These are phyloP conservation scores for Plantago major DNA, from an alignment of 257 asterid genomes.

Conservation along the genomic window DNA sequence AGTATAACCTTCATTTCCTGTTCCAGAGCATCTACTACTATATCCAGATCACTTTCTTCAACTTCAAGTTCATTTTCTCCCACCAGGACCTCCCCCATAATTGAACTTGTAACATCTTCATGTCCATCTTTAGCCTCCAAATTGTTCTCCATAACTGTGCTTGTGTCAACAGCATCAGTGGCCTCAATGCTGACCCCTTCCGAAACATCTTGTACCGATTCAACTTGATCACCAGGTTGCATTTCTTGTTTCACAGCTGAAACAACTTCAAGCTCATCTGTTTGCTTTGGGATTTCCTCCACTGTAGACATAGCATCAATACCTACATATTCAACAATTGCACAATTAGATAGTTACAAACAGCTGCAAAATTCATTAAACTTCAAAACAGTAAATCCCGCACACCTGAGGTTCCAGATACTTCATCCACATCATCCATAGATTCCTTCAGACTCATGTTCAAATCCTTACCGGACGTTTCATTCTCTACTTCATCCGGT, in stretches of 20 bases:
- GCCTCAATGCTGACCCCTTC: too few relatives aligned
- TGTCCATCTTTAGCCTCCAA: neutral
- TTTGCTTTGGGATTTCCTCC: conserved; percentile 16
- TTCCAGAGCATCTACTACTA: too few relatives aligned
- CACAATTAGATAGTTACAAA: neutral
- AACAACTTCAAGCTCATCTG: conserved; percentile 1
- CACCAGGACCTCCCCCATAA: too few relatives aligned
- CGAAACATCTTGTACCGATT: neutral
- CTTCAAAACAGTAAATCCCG: neutral
- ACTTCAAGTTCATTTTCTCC: too few relatives aligned
- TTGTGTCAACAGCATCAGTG: neutral
- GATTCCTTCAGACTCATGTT: conserved; percentile 18
- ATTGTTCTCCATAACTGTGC: neutral
- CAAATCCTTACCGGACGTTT: conserved; percentile 20
- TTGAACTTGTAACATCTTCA: neutral
- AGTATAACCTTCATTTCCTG: too few relatives aligned
- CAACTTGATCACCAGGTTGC: neutral
- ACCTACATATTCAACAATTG: conserved; percentile 15
- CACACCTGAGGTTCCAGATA: conserved; percentile 37
- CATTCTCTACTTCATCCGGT: conserved; percentile 18
- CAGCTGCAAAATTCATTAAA: neutral
- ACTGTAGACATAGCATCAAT: conserved; percentile 17
- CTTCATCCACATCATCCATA: conserved; percentile 30
- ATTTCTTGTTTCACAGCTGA: neutral
- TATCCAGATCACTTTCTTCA: too few relatives aligned